Evolutionary conservation across 768 basidiomycete species (phyloP).

Genomic region (Auriscalpium orientale): DNA sequence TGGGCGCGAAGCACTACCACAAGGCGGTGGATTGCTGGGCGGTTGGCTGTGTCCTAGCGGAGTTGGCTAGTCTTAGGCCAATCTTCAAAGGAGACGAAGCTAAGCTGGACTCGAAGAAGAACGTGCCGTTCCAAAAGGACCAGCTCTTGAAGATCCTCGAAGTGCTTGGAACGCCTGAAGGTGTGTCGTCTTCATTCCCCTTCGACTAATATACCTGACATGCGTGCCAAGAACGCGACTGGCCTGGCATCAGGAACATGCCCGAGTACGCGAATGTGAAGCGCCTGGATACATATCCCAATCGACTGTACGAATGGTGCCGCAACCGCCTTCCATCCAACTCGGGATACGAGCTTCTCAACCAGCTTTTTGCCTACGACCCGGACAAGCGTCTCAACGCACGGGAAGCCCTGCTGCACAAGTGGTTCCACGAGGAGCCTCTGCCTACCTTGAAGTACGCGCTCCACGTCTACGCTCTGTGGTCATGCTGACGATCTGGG

Average conservation of each 20-base stretch:
- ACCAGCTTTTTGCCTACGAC: conserved; percentile 82
- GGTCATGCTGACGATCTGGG: no score
- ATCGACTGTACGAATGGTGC: conserved; percentile 71
- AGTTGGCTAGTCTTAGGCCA: conserved; percentile 85
- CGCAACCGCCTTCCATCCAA: conserved; percentile 49
- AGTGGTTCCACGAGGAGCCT: conserved; percentile 92
- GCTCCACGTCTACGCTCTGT: no score
- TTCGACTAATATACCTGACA: neutral
- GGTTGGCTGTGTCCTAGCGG: conserved; percentile 95
- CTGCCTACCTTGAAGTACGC: conserved; percentile 73
- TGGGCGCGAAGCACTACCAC: conserved; percentile 97
- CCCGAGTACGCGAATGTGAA: conserved; percentile 84
- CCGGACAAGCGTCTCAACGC: conserved; percentile 83
- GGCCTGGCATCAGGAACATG: conserved; percentile 81
- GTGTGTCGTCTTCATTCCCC: conserved; percentile 30
- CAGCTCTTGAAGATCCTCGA: conserved; percentile 96
- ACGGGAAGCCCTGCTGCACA: conserved; percentile 70
- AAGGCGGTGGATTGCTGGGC: conserved; percentile 97
- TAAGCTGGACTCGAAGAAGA: conserved; percentile 94
- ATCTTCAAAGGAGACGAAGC: conserved; percentile 99
- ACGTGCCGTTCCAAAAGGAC: conserved; percentile 93
- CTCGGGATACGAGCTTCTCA: conserved; percentile 77
- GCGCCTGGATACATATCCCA: conserved; percentile 64
- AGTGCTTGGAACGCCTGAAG: conserved; percentile 81
- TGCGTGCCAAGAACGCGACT: conserved; percentile 60